These are phyloP conservation scores for Pythium chondricola DNA, from an alignment of 352 stramenopile species.

Conservation along the genomic window DNA sequence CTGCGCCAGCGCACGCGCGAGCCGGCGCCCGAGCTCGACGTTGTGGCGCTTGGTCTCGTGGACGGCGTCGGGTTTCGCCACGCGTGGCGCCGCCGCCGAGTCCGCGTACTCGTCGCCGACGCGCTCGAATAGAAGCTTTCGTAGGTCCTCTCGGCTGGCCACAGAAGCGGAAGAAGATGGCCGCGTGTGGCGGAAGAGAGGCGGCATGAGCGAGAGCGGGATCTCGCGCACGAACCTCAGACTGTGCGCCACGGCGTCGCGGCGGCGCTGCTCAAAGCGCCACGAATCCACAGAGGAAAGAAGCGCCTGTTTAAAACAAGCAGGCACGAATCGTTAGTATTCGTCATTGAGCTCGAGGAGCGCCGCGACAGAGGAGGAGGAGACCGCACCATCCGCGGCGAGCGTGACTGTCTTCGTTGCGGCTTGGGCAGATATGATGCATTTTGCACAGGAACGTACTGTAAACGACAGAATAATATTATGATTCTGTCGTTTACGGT, in stretches of 20 bases:
- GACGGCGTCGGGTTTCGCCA: slow-evolving; percentile 28
- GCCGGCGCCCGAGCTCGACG: slow-evolving; percentile 22
- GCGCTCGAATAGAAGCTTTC: slow-evolving; percentile 33
- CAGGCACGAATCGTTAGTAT: no score
- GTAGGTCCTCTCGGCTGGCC: slow-evolving; percentile 30
- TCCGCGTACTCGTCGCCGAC: slow-evolving; percentile 37
- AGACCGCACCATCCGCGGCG: no score
- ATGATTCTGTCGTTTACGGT: no score
- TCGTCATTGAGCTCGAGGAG: no score
- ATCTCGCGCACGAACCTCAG: slow-evolving; percentile 31
- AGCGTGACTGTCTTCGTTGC: no score
- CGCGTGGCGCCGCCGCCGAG: not conserved
- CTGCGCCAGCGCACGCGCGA: slow-evolving; percentile 28
- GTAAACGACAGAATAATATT: not conserved
- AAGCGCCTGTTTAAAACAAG: slow-evolving; percentile 25
- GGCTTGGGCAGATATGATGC: no score
- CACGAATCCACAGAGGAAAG: slow-evolving; percentile 33
- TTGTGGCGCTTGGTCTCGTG: slow-evolving; percentile 29
- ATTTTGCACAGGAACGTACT: no score
- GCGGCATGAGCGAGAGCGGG: slow-evolving; percentile 32
- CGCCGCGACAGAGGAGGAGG: no score
- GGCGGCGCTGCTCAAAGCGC: slow-evolving; percentile 41
- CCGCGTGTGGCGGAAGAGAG: slow-evolving; percentile 6
- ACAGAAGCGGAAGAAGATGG: slow-evolving; percentile 13
- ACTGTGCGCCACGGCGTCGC: slow-evolving; percentile 47